Percentiles rank a stretch among this genome's conserved stretches.
Conservation (phyloP, 2,329 filamentous ascomycete genomes). For the Leptosphaerulina australis region DNA sequence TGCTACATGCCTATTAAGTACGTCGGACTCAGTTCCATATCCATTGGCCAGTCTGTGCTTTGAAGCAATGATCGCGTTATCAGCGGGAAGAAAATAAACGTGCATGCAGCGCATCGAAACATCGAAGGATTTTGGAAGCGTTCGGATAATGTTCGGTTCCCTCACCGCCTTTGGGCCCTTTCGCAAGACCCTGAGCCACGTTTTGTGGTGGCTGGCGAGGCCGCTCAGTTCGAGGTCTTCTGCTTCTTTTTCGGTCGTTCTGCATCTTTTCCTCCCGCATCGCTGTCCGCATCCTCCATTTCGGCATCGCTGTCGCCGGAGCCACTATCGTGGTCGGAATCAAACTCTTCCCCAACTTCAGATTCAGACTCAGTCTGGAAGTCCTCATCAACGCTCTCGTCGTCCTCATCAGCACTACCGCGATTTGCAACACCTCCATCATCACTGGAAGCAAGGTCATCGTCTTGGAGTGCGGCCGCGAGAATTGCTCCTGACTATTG, state of each 20-base stretch:
- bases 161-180: slow-evolving; percentile 17
- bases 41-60: slow-evolving; percentile 3
- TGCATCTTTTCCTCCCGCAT: slow-evolving; percentile 57
- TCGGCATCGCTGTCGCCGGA: slow-evolving; percentile 72
- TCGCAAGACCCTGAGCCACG: slow-evolving; percentile 5
- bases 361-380: slow-evolving; percentile 92
- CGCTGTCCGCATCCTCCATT: slow-evolving; percentile 66
- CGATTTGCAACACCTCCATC: slow-evolving; percentile 74
- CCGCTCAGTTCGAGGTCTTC: slow-evolving; percentile 54
- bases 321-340: slow-evolving; percentile 87
- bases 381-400: slow-evolving; percentile 94
- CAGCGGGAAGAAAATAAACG: slow-evolving; percentile 19
- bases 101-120: slow-evolving; percentile 29
- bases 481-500: slow-evolving; percentile 64
- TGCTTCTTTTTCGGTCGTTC: slow-evolving; percentile 69
- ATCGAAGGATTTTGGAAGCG: slow-evolving; percentile 30
- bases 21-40: slow-evolving; percentile 29
- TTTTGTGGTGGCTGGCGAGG: slow-evolving; percentile 6
- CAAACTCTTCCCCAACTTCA: slow-evolving; percentile 95
- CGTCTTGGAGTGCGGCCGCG: slow-evolving; percentile 80
- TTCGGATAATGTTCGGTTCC: slow-evolving; percentile 26
- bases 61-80: slow-evolving; percentile 15
- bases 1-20: slow-evolving; percentile 19
- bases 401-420: slow-evolving; percentile 93
- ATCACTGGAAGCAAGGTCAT: slow-evolving; percentile 82